phyloP scores from a whole-genome alignment of 78 protist genomes.

The Chrysochromulina tobinii region DNA sequence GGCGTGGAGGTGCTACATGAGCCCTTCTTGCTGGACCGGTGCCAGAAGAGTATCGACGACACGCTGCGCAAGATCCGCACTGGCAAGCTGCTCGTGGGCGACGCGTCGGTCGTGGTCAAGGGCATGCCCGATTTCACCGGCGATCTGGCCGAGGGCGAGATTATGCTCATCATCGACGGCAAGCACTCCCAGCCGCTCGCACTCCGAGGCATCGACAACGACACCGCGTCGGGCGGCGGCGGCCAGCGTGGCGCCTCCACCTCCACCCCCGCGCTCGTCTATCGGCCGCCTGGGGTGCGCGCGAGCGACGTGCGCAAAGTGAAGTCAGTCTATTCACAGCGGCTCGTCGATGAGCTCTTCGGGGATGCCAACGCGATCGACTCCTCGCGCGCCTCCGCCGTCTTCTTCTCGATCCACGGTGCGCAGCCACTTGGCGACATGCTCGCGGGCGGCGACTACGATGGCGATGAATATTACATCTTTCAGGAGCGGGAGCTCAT shows the following conservation, averaged over 20 bases:
- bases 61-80: neutral
- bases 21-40: neutral
- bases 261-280: too few species aligned
- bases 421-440: conserved; percentile 1
- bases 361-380: neutral
- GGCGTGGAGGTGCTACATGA: neutral
- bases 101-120: neutral
- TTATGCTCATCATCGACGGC: neutral
- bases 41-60: neutral
- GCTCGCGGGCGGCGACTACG: neutral
- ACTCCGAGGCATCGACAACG: too few species aligned
- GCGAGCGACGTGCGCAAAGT: too few species aligned
- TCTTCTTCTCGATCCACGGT: neutral
- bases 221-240: too few species aligned
- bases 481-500: neutral
- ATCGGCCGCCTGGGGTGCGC: too few species aligned
- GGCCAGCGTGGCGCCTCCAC: too few species aligned
- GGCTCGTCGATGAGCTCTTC: too few species aligned
- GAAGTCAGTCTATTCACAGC: too few species aligned
- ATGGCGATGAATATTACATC: neutral
- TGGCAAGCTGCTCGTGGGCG: neutral
- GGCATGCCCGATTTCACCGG: neutral
- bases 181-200: too few species aligned
- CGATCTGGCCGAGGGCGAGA: neutral
- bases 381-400: neutral